A percentile compares a stretch with the other conserved stretches of the same genome.
phyloP scores from a whole-genome alignment of 768 basidiomycete genomes.

The Xerocomellus chrysenteron region DNA sequence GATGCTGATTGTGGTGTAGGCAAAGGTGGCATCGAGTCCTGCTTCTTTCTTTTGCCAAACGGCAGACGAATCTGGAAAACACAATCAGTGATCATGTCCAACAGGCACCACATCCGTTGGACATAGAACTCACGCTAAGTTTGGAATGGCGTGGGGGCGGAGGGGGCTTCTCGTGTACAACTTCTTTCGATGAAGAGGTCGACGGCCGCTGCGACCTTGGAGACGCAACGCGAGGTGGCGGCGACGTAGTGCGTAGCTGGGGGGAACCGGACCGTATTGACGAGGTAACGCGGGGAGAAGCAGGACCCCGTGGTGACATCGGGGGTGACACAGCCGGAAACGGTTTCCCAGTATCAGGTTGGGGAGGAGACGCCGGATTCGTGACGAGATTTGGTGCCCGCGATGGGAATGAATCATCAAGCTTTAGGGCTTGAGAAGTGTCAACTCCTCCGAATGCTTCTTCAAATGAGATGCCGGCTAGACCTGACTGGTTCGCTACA shows the following conservation, averaged over 20 bases:
- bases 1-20: conserved; percentile 33
- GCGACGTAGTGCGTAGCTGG: conserved; percentile 43
- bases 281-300: conserved; percentile 29
- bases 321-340: conserved; percentile 42
- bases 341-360: conserved; percentile 25
- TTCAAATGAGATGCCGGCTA: conserved; percentile 43
- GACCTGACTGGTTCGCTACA: conserved; percentile 4
- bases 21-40: conserved; percentile 48
- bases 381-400: conserved; percentile 34
- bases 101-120: not conserved
- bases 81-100: conserved; percentile 6
- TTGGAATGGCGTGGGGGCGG: conserved; percentile 64
- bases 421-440: conserved; percentile 38
- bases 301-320: conserved; percentile 38
- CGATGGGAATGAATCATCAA: conserved; percentile 40
- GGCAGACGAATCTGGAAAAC: conserved; percentile 63
- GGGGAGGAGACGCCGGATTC: conserved; percentile 19
- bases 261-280: conserved; percentile 41
- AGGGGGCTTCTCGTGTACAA: conserved; percentile 52
- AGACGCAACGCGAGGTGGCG: conserved; percentile 49
- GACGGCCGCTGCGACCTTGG: conserved; percentile 57
- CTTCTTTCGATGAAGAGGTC: conserved; percentile 57
- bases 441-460: conserved; percentile 55
- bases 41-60: conserved; percentile 75
- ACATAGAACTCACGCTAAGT: conserved; percentile 60